Base-by-base conservation (phyloP, 768 basidiomycete genomes). In the Lactifluus echinatus region DNA sequence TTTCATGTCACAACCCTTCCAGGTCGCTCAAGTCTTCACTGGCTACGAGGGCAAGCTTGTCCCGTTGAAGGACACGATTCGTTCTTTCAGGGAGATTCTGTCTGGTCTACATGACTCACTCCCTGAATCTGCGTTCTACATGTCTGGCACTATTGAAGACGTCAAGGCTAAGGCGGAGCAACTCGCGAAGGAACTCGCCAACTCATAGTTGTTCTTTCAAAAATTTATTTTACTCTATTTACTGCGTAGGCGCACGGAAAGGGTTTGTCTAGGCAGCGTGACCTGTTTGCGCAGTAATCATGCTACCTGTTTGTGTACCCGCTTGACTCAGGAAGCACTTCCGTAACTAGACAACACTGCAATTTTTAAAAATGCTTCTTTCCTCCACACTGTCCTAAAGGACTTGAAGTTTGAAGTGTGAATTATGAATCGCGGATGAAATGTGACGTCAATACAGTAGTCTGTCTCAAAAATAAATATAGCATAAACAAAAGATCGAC, bases 1-100 rank as follows among this genome's bases (percentile, higher is more conserved):
- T 79, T 97, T 98, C 90, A 98, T 99, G 96, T 97, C 93, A 65
- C 94, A 99, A 77, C 96, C 96, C 63, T 99, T 99, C 93, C 89
- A 91, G 72, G 95, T 97, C 72, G 96, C 94, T 56, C 93, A 97
- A 79, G 93, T 96, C 74, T 97, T 98, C 84, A 98, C 95, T 70
- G 95, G 95, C 79, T 94, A 91, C 69, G 94, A 96, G 79, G 96
- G 95, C 70, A 90, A 88, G 73, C 90, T 98, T 60, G 95, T 99
- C 34, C 79, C 94, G 14, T 78, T 99, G 64, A 97, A 97, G 80
- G 94, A 98, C 71, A 94, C 92, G 60, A 73, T 94, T 68, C 89
- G 89, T 66, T 94, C 95, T 40, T 98, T 97, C 87, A 93, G 87
- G 82, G 93, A 96, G 76, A 98, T 99, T 68, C 85, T 99, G 56